Evolutionary conservation across 306 rosid species (phyloP).

Genomic region (Sicyos edulis): DNA sequence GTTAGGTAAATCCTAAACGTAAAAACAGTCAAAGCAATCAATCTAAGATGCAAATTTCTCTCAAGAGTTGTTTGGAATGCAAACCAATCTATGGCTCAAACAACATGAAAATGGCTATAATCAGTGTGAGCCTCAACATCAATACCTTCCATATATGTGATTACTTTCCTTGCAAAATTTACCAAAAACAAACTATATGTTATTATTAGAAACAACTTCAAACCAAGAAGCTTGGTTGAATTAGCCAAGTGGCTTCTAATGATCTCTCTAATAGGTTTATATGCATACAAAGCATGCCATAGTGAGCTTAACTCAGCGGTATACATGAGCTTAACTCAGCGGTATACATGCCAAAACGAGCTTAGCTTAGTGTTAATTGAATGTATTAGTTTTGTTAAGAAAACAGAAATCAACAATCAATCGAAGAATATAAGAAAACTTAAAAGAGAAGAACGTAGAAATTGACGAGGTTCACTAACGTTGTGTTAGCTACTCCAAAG

Average conservation of each 20-base stretch:
- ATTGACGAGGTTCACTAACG: no score
- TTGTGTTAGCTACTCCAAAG: no score
- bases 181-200: background rate
- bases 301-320: no score
- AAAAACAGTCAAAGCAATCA: background rate
- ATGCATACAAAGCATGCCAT: background rate
- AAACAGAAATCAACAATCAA: no score
- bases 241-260: constrained; percentile 1
- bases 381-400: no score
- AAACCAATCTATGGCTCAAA: background rate
- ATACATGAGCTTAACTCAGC: no score
- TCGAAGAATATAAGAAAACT: no score
- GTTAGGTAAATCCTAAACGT: constrained; percentile 13
- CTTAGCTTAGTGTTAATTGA: no score
- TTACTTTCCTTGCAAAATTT: background rate
- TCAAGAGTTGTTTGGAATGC: background rate
- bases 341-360: no score
- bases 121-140: constrained; percentile 2
- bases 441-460: no score
- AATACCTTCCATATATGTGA: no score
- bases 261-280: background rate
- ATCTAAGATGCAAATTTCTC: background rate
- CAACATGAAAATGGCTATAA: background rate
- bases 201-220: background rate
- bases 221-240: constrained; percentile 13